Percentiles rank a stretch among this genome's conserved stretches.
Evolutionary conservation across 2,329 filamentous ascomycete genomes (phyloP).

Genomic region (Trematosphaeria pertusa): DNA sequence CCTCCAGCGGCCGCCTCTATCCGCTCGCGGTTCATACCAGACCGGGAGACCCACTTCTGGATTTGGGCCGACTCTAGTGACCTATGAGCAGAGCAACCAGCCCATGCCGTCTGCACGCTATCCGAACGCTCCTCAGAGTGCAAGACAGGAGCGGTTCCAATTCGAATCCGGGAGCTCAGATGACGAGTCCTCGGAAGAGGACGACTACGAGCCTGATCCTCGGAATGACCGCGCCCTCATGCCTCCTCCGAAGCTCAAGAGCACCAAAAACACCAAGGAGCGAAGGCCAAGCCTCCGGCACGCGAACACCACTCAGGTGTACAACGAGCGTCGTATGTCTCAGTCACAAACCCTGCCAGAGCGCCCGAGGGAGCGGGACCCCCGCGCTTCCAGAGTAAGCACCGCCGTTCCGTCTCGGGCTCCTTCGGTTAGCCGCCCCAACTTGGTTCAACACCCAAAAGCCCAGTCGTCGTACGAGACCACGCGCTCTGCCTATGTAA

Average conservation of each 20-base stretch:
- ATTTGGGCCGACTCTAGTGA: constrained; percentile 28
- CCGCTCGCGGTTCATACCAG: constrained; percentile 27
- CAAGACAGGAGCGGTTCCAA: constrained; percentile 16
- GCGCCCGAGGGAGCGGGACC: constrained; percentile 23
- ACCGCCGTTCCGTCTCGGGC: constrained; percentile 29
- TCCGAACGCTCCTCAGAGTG: constrained; percentile 18
- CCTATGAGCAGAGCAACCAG: constrained; percentile 28
- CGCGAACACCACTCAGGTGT: constrained; percentile 33
- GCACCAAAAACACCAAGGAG: constrained; percentile 13
- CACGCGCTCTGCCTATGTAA: constrained; percentile 25
- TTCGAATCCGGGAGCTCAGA: constrained; percentile 23
- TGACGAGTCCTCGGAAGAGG: constrained; percentile 25
- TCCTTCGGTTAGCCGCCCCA: constrained; percentile 38
- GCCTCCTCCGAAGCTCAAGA: constrained; percentile 29
- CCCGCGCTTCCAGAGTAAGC: constrained; percentile 18
- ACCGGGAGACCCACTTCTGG: constrained; percentile 22
- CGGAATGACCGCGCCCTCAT: constrained; percentile 28
- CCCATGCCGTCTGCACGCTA: constrained; percentile 40
- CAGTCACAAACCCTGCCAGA: constrained; percentile 22
- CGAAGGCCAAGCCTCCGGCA: constrained; percentile 34
- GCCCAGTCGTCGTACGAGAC: constrained; percentile 38
- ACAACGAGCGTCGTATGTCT: constrained; percentile 19
- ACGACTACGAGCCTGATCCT: constrained; percentile 15
- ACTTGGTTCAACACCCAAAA: constrained; percentile 42
- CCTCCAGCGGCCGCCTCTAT: constrained; percentile 27